A percentile compares a stretch with the other conserved stretches of the same genome.
phyloP scores from a whole-genome alignment of 1,284 basidiomycete genomes.

The Macrocystidia cucumis region DNA sequence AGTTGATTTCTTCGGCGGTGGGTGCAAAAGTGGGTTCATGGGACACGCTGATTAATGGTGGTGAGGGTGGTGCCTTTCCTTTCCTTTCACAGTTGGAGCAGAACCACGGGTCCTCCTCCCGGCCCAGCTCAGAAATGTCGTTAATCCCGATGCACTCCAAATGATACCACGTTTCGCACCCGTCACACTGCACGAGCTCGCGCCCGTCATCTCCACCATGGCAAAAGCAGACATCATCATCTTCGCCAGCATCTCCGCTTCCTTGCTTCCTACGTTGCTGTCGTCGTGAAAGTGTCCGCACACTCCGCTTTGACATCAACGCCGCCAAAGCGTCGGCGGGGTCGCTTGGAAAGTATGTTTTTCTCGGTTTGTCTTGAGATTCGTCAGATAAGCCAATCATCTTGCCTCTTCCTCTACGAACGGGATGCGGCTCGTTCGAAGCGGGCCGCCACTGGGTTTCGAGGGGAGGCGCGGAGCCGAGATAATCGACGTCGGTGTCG shows the following conservation, averaged over 20 bases:
- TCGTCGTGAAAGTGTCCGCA: conserved; percentile 49
- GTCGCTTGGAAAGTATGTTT: conserved; percentile 45
- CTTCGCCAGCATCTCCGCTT: conserved; percentile 30
- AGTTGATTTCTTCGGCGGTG: conserved; percentile 39
- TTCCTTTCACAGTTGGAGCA: conserved; percentile 43
- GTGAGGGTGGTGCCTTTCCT: conserved; percentile 29
- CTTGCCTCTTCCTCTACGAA: conserved; percentile 45
- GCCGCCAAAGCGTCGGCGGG: conserved; percentile 68
- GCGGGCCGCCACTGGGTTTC: too few relatives aligned
- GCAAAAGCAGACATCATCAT: conserved; percentile 60
- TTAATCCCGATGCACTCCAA: conserved; percentile 65
- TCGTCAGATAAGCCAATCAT: conserved; percentile 45
- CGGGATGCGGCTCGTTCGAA: conserved; percentile 23
- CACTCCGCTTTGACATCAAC: conserved; percentile 58
- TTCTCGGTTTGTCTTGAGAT: conserved; percentile 22
- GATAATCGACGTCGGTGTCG: conserved; percentile 18
- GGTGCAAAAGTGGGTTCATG: conserved; percentile 58
- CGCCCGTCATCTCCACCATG: conserved; percentile 55
- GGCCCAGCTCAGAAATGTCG: conserved; percentile 54
- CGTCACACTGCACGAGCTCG: conserved; percentile 70
- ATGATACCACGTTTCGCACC: conserved; percentile 72
- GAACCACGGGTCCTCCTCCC: conserved; percentile 70
- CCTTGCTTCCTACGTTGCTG: conserved; percentile 26
- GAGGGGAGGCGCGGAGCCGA: too few relatives aligned
- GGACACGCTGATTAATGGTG: conserved; percentile 22